Conservation (phyloP, 768 basidiomycete species). For the Strobilomyces echinocephalus region DNA sequence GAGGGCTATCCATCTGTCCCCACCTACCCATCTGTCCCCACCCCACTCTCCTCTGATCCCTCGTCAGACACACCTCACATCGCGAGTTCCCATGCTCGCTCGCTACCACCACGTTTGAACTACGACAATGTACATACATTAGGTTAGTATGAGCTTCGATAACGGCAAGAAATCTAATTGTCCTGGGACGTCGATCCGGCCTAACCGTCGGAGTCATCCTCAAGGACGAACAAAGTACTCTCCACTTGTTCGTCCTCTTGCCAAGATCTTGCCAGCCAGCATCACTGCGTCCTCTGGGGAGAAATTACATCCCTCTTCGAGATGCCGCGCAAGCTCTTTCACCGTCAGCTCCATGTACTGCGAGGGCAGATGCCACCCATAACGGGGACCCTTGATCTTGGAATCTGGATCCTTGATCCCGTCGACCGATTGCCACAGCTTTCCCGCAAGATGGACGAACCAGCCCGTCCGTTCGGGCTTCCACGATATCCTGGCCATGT, state of each 20-base stretch:
- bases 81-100: no score
- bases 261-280: conserved; percentile 19
- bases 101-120: no score
- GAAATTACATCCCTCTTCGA: no score
- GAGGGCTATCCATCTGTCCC: no score
- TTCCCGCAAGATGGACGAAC: conserved; percentile 21
- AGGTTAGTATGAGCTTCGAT: no score
- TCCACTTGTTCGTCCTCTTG: conserved; percentile 8
- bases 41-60: no score
- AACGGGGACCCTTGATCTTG: no score
- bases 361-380: neutral
- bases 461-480: conserved; percentile 14
- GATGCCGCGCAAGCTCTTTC: conserved; percentile 12
- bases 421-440: conserved; percentile 15
- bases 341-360: conserved; percentile 6
- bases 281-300: conserved; percentile 9
- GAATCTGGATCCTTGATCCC: conserved; percentile 7
- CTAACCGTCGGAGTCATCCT: neutral
- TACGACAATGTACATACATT: no score
- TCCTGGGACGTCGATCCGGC: neutral
- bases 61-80: no score
- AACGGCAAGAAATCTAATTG: neutral
- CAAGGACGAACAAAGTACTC: neutral
- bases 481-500: conserved; percentile 21
- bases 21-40: no score